Evolutionary conservation across 768 basidiomycete genomes (phyloP), one percentile per base, ranked within the genome.

Genomic region (Naematelia aurantialba): DNA sequence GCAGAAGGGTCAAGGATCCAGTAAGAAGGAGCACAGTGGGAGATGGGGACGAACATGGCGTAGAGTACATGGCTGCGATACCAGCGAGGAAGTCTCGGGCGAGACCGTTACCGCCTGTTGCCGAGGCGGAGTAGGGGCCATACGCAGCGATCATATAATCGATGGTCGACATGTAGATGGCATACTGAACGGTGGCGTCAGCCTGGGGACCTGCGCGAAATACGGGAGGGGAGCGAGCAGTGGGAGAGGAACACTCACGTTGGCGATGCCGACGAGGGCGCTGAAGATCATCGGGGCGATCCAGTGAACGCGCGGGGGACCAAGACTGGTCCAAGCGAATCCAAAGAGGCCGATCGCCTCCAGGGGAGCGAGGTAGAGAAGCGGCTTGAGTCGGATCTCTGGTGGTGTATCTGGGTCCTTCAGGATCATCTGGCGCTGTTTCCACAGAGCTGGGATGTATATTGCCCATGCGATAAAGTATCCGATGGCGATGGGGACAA

Each of bases 201-300:
- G 50, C 48, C 27, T 27, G 19, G 22, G 27, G 14, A 17, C 17
- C 34, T 39, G 8, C 17, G 34, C 34, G 8, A 39, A 39, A 39
- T n/a, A n/a, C n/a, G n/a, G n/a, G n/a, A n/a, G n/a, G n/a, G n/a
- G n/a, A n/a, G n/a, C n/a, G n/a, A 44, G 39, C 10, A 22, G 3
- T 44, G n/a, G 21, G 2, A 22, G 4, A 24, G n/a, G 22, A 46
- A 34, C 17, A 44, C 50, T 10, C 14, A 53, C 50, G 51, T 68
- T 67, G 59, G 69, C 65, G 19, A 67, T 67, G 45, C 67, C 71
- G 44, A 75, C 65, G 22, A 74, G 44, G 11, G 68, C 67, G 2
- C 61, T 61, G 68, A 83, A 83, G 45, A 87, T 72, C 72, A 88
- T 83, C 13, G 86, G 84, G 1, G 84, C 83, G 58, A 85, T 82